Base-by-base conservation (phyloP, 2,329 filamentous ascomycete genomes). In the Taxawa tesnikishii region DNA sequence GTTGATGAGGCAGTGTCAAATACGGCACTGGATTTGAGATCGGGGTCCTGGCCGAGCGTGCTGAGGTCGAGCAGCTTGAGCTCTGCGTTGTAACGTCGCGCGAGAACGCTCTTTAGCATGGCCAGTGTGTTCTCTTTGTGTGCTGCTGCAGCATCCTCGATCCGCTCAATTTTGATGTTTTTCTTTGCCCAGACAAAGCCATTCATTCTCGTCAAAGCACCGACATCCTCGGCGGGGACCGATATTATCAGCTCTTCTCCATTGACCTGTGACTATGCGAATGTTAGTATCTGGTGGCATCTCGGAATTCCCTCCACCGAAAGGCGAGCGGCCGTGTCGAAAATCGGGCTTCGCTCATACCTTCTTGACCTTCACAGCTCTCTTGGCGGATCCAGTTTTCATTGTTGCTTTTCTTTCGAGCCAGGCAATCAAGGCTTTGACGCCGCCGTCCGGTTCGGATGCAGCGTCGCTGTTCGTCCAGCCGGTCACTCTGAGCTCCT, bases 51-150 rank as follows among this genome's bases (percentile, higher is more conserved):
- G 18, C 72, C 77, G 7, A 96, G 71, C 1, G 70, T 65, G n/a
- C 83, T 85, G 7, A 98, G 72, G 49, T 93, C 76, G 24, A 96
- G 69, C 1, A 94, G 63, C 56, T 92, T 94, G 32, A 65, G 63
- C 5, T 67, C 65, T 11, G 68, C 58, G 38, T 81, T 65, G 58
- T 94, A 96, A 29, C 90, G 78, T 33, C 72, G 69, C 33, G 69
- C 69, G 10, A 98, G 67, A 40, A 94, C 77, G 11, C 62, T 59
- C 42, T 75, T 73, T 36, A 94, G 69, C 43, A 77, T 75, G 15
- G 70, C 45, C 33, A 50, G 48, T 7, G 63, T 51, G 77, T 78
- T 68, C 42, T 79, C 72, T 30, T 70, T 60, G 3, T 73, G 35
- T 3, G 38, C 40, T 3, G 35, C 32, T 3, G 37, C 38, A 4